Base-by-base conservation (phyloP, 345 rosid species). In the Odontarrhena argentea region DNA sequence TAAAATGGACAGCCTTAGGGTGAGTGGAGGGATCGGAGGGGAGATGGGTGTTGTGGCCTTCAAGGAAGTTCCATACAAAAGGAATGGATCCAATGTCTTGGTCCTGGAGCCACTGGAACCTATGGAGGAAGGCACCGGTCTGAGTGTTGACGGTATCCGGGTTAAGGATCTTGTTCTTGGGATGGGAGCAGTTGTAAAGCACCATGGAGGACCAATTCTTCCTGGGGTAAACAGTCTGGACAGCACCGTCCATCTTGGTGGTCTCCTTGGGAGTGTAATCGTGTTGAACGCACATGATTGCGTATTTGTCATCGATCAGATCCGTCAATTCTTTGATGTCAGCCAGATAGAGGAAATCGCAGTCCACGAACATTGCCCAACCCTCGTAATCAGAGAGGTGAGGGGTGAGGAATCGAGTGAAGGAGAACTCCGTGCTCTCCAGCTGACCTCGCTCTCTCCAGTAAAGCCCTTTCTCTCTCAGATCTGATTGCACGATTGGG, bases 191-290 rank as follows among this genome's bases (percentile, higher is more conserved):
- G 8, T 94, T 94, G 76, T 94, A 94, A 60, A 94, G 70, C 51
- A 94, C 99, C 99, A 94, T 94, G 0, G 99, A 94, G 3, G 99
- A 94, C 99, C 96, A 94, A 60, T 94, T 94, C 91, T 94, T 94
- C 79, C 99, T 83, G 0, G 95, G 99, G 72, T 94, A 91, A 35
- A 86, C 92, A 1, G 97, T 94, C 32, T 94, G 99, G 32, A 88
- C 93, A 0, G 91, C 96, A 34, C 99, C 99, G 32, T 94, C 99
- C 99, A 94, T 94, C 79, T 94, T 94, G 0, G 91, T 88, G 63
- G 92, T 83, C 76, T 91, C 97, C 64, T 88, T 91, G 0, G 99
- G 99, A 4, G 89, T 60, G 48, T 94, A 94, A 15, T 94, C 97
- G 43, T 94, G 99, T 50, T 94, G 97, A 36, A 94, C 99, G 49